Conservation (phyloP, 306 rosid genomes). For the Dryas alaskensis region DNA sequence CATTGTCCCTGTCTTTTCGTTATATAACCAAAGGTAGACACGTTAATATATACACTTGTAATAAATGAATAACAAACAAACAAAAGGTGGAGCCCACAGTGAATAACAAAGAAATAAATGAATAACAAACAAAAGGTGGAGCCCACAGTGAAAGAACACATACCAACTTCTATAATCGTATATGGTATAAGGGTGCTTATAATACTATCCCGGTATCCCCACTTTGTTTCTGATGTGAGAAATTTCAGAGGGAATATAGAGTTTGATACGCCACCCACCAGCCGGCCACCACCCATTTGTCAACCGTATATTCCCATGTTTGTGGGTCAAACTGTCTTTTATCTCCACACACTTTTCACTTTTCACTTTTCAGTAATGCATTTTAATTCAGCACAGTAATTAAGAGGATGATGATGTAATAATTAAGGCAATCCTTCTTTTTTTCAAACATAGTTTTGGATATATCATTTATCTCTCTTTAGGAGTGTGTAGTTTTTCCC, state of each 20-base stretch:
- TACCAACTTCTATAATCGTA: slow-evolving; percentile 5
- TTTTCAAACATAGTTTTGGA: no score
- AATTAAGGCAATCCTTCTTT: no score
- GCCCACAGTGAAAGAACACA: slow-evolving; percentile 1
- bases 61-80: not conserved
- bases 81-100: slow-evolving; percentile 14
- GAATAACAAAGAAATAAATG: not conserved
- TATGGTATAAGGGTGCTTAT: not conserved
- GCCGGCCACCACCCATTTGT: slow-evolving; percentile 9
- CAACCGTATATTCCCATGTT: slow-evolving; percentile 15
- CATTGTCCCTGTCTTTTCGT: no score
- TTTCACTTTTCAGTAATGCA: not conserved
- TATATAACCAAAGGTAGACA: no score
- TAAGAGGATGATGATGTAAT: not conserved
- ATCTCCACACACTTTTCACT: slow-evolving; percentile 6
- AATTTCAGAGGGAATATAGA: slow-evolving; percentile 23
- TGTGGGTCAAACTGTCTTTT: not conserved
- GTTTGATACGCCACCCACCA: slow-evolving; percentile 36
- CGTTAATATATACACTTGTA: no score
- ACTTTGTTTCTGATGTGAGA: not conserved
- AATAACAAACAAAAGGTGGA: slow-evolving; percentile 4
- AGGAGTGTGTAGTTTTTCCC: no score
- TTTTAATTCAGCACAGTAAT: not conserved
- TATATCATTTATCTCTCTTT: no score
- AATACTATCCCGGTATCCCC: not conserved